Conservation (phyloP, 306 rosid genomes). For the Psophocarpus tetragonolobus region DNA sequence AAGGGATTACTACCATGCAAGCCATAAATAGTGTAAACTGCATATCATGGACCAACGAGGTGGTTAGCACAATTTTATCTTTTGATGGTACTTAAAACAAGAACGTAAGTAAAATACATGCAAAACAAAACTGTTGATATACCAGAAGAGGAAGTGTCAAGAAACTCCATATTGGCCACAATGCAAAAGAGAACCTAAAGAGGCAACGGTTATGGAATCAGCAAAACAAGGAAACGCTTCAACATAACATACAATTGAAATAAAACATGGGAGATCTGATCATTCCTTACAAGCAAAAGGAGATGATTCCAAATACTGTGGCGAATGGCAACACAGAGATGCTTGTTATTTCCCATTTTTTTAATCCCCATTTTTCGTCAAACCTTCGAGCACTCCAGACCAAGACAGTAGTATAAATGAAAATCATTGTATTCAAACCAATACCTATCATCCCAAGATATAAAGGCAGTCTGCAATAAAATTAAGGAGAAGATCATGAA, state of each 20-base stretch:
- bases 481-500: slow-evolving; percentile 33
- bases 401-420: slow-evolving; percentile 73
- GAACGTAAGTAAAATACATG: neutral
- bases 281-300: slow-evolving; percentile 85
- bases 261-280: neutral
- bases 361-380: slow-evolving; percentile 87
- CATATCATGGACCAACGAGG: slow-evolving; percentile 41
- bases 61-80: slow-evolving; percentile 30
- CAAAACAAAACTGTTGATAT: slow-evolving; percentile 33
- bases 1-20: slow-evolving; percentile 86
- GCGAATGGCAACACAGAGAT: slow-evolving; percentile 77
- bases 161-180: slow-evolving; percentile 98
- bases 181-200: slow-evolving; percentile 78
- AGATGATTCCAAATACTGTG: slow-evolving; percentile 70
- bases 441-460: slow-evolving; percentile 89
- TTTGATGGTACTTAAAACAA: slow-evolving; percentile 14
- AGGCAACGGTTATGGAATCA: slow-evolving; percentile 18
- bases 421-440: slow-evolving; percentile 66
- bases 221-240: slow-evolving; percentile 30
- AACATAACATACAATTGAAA: slow-evolving; percentile 14
- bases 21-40: slow-evolving; percentile 99
- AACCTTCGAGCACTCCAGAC: slow-evolving; percentile 80
- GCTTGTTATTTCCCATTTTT: slow-evolving; percentile 87
- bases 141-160: slow-evolving; percentile 97
- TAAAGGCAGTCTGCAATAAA: slow-evolving; percentile 78